Evolutionary conservation across 1,284 basidiomycete genomes (phyloP).

Genomic region (Wolfiporia cocos): DNA sequence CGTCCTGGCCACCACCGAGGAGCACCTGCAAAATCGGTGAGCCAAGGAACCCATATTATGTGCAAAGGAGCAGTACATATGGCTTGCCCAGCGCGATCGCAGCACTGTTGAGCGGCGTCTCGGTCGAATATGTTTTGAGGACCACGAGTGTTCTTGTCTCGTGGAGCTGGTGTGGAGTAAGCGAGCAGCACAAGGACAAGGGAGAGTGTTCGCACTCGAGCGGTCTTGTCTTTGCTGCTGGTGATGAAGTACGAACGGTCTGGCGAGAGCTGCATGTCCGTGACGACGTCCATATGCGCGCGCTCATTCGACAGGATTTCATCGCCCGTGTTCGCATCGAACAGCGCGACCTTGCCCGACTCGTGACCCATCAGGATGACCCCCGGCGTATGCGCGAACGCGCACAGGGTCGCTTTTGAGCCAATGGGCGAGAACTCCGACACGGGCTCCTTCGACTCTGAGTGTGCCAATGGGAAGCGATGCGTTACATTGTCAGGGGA

Average conservation of each 20-base stretch:
- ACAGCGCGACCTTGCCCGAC: conserved; percentile 89
- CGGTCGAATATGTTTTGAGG: conserved; percentile 91
- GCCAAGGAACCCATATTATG: conserved; percentile 7
- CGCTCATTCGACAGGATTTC: conserved; percentile 79
- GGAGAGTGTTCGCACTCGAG: conserved; percentile 68
- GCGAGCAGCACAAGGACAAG: conserved; percentile 1
- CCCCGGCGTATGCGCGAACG: conserved; percentile 79
- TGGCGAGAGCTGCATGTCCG: conserved; percentile 88
- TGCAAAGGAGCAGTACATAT: conserved; percentile 54
- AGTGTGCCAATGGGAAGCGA: neutral
- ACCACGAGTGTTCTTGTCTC: conserved; percentile 86
- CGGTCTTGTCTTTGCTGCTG: conserved; percentile 94
- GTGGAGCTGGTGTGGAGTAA: conserved; percentile 57
- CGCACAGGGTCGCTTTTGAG: conserved; percentile 93
- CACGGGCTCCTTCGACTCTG: conserved; percentile 73
- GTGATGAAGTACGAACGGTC: conserved; percentile 97
- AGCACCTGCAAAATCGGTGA: conserved; percentile 49
- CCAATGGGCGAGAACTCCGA: conserved; percentile 86
- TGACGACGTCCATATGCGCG: conserved; percentile 80
- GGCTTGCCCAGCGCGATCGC: conserved; percentile 82
- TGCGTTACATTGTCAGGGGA: too few species aligned
- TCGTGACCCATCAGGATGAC: conserved; percentile 93
- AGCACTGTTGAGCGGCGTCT: conserved; percentile 95
- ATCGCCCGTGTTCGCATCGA: conserved; percentile 86
- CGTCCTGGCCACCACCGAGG: conserved; percentile 96